Evolutionary conservation across 805 yeast genomes (phyloP), one percentile per base, ranked within the genome.

Genomic region (Metschnikowia sp.): DNA sequence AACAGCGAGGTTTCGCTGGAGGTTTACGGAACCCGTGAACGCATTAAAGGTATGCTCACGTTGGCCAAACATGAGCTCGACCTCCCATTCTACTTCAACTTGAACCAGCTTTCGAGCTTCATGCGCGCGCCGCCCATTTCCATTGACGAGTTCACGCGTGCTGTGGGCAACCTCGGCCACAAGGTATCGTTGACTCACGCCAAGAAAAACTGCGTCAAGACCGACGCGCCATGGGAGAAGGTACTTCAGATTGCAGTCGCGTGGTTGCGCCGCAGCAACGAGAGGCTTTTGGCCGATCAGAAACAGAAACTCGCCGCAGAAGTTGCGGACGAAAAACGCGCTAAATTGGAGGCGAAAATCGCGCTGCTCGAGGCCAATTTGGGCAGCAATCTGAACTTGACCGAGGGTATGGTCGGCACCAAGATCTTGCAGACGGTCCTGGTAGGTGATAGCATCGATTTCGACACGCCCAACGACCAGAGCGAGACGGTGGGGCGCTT

Each of bases 21-120:
- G 5, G 73, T 78, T 0, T 94, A 88, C 64, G 86, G 85, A 40
- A 94, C 99, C 0, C 74, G 78, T 22, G 84, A 86, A 49, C 77
- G 99, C 62, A 88, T 94, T 38, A 82, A 83, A 63, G 98, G 98
- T 11, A 94, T 94, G 98, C 70, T 90, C 30, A 87, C 94, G 0
- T 71, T 92, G 60, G 98, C 97, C 5, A 60, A 64, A 35, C 77
- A 77, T 53, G 99, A 94, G 65, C 60, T 92, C 35, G 60, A 56
- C 4, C 64, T 50, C 10, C 95, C 91, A 28, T 90, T 94, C 62
- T 94, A 89, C 66, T 84, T 92, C 69, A 82, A 86, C 48, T 86
- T 96, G 32, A 84, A 89, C 50, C 80, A 81, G 47, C 55, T 92
- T 36, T 80, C 96, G 0, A 83, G 92, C 2, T 76, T 86, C 10